phyloP scores from a whole-genome alignment of 1,139 yeast genomes.

The Geotrichum bryndzae region DNA sequence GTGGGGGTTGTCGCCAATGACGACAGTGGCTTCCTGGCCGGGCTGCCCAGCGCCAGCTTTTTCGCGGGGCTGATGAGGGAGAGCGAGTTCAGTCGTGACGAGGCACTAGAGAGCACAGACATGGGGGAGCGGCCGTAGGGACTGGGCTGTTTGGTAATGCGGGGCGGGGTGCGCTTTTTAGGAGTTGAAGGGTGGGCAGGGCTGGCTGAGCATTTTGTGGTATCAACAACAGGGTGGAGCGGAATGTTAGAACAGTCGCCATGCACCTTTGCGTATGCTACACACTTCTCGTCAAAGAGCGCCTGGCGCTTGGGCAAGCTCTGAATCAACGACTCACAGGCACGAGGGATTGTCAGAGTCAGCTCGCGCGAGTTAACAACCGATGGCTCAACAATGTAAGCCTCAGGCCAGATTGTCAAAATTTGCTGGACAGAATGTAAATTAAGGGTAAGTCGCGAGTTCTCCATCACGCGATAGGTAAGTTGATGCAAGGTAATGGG shows the following conservation, averaged over 20 bases:
- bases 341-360: constrained; percentile 6
- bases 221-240: not conserved
- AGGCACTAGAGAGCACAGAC: not conserved
- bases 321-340: constrained; percentile 1
- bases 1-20: not conserved
- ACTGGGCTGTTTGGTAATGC: not conserved
- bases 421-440: constrained; percentile 26
- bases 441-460: constrained; percentile 23
- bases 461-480: constrained; percentile 22
- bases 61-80: not conserved
- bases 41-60: not conserved
- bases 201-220: not conserved
- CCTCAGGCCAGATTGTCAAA: constrained; percentile 27
- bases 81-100: not conserved
- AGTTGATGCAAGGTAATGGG: constrained; percentile 22
- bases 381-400: constrained; percentile 20
- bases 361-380: constrained; percentile 6
- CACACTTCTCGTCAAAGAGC: constrained; percentile 5
- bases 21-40: not conserved
- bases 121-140: constrained; percentile 1
- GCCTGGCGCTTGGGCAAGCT: constrained; percentile 6
- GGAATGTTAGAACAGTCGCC: constrained; percentile 8
- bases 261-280: not conserved
- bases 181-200: not conserved
- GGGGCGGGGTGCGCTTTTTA: not conserved